Base-by-base conservation (phyloP, 495 filamentous ascomycete genomes). In the Penicillium canescens region DNA sequence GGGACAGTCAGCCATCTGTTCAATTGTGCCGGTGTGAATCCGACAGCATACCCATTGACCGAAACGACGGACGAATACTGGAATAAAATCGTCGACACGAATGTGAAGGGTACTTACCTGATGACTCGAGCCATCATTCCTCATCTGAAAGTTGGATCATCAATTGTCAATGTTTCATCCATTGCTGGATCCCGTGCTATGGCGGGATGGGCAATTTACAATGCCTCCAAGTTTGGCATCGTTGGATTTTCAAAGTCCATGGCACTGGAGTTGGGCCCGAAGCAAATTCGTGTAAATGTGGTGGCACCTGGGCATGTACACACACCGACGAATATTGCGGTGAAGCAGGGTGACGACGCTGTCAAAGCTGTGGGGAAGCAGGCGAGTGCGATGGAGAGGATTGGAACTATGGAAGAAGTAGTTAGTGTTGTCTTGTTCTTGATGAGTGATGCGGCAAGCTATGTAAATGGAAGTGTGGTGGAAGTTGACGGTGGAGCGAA, bases 21-120 rank as follows among this genome's bases (percentile, higher is more conserved):
- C 63, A 81, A 80, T 61, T 80, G 78, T 52, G 80, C 80, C 0
- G 79, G 80, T 12, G 61, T 81, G 13, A 78, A 80, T 50, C 73
- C 78, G 7, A 78, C 73, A 35, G 59, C 70, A 23, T 68, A 72
- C 54, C 52, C 77, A 36, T 55, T 79, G 57, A 70, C 42, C 56
- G 38, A 50, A 10, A 62, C 56, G 11, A 60, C 56, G 8, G 59
- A 66, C 36, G 43, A 51, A 8, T 45, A 53, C 31, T 66, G 55
- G 31, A 42, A 16, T 14, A 33, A 48, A 12, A 38, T 62, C 4
- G 36, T 62, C 8, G 55, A 52, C 36, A 46, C 52, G 16, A 62
- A 62, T 43, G 42, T 62, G 21, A 36, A 50, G 23, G 45, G 50
- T 0, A 52, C 56, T 0, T 66, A 52, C 37, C 50, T 50, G 37